phyloP scores from a whole-genome alignment of 2,329 filamentous ascomycete genomes.

The Colletotrichum sp. region DNA sequence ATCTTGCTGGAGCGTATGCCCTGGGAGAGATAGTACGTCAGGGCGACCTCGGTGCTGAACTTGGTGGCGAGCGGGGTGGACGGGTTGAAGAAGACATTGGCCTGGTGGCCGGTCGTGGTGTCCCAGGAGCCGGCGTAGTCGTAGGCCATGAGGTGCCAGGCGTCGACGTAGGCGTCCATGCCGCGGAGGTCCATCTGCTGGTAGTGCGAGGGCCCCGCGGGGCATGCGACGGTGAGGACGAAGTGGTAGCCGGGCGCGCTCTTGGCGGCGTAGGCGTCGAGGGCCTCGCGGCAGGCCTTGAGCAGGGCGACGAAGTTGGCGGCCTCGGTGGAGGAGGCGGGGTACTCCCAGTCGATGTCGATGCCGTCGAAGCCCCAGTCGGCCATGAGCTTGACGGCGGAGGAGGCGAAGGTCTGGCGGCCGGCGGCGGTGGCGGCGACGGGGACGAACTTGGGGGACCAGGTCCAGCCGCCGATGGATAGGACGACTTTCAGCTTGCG shows the following conservation, averaged over 20 bases:
- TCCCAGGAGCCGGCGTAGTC: constrained; percentile 76
- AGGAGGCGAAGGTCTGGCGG: constrained; percentile 69
- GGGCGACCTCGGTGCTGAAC: constrained; percentile 70
- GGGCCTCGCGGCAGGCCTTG: constrained; percentile 43
- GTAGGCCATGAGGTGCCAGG: constrained; percentile 71
- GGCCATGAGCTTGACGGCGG: constrained; percentile 71
- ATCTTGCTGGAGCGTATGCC: constrained; percentile 70
- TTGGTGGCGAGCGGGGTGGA: constrained; percentile 64
- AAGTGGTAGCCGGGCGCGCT: constrained; percentile 51
- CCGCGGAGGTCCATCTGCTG: constrained; percentile 51
- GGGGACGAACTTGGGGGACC: constrained; percentile 71
- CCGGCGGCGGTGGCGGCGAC: constrained; percentile 67
- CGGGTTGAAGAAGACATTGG: constrained; percentile 67
- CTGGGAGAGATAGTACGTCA: constrained; percentile 65
- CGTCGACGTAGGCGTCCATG: constrained; percentile 64
- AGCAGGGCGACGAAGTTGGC: constrained; percentile 47
- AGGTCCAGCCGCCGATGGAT: constrained; percentile 83
- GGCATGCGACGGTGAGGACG: constrained; percentile 54
- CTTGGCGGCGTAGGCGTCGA: constrained; percentile 45
- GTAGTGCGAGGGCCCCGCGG: constrained; percentile 55
- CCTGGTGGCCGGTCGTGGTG: constrained; percentile 65
- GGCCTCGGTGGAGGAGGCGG: constrained; percentile 42
- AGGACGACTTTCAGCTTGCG: constrained; percentile 80
- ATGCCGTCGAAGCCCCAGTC: constrained; percentile 68
- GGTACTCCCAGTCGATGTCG: constrained; percentile 65